Evolutionary conservation across 345 rosid genomes (phyloP).

Genomic region (Citrus cavaleriei): DNA sequence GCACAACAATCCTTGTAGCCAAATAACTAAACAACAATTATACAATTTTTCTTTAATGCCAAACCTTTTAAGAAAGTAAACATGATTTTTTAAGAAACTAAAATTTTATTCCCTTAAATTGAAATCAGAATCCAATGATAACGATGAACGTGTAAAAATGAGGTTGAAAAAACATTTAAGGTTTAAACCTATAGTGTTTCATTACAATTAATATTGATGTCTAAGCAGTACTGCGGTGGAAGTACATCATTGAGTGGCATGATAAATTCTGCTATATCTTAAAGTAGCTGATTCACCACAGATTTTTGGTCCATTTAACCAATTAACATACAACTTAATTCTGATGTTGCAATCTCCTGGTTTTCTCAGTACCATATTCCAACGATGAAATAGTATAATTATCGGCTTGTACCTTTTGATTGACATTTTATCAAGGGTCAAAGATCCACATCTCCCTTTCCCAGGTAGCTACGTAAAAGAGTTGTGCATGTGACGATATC

Average conservation of each 20-base stretch:
- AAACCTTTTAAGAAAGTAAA: not conserved
- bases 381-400: slow-evolving; percentile 9
- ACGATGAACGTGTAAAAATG: not conserved
- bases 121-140: not conserved
- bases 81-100: too few species aligned
- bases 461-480: slow-evolving; percentile 45
- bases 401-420: slow-evolving; percentile 30
- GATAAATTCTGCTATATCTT: not conserved
- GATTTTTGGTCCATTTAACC: not conserved
- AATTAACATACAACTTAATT: not conserved
- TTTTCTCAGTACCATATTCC: slow-evolving; percentile 25
- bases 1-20: not conserved
- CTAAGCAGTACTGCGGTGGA: not conserved
- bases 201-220: not conserved
- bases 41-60: not conserved
- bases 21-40: not conserved
- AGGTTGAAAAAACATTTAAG: not conserved
- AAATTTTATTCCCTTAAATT: not conserved
- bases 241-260: not conserved
- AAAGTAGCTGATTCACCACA: not conserved
- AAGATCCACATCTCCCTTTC: slow-evolving; percentile 35
- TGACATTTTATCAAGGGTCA: slow-evolving; percentile 38
- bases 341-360: slow-evolving; percentile 9
- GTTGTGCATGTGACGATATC: slow-evolving; percentile 48
- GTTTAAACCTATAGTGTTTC: not conserved